Evolutionary conservation across 2,329 filamentous ascomycete genomes (phyloP).

Genomic region (Zalaria obscura): DNA sequence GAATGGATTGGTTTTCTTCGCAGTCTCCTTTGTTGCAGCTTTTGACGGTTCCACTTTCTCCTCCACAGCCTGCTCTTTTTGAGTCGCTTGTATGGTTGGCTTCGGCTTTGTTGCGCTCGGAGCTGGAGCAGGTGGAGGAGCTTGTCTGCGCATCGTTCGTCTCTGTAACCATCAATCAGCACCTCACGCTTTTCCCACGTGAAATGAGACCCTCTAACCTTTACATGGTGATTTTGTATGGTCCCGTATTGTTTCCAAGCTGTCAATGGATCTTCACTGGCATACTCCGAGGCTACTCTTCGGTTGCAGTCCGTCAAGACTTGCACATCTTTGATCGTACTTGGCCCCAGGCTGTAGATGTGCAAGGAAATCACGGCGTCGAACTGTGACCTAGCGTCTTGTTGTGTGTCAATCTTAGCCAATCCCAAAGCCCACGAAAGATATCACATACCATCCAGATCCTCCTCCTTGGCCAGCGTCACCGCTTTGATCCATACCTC

Average conservation of each 20-base stretch:
- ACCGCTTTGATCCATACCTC: slow-evolving; percentile 33
- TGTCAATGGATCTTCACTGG: slow-evolving; percentile 44
- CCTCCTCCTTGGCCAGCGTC: slow-evolving; percentile 56
- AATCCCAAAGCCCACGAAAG: neutral
- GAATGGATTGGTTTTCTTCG: slow-evolving; percentile 16
- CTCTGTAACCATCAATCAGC: slow-evolving; percentile 20
- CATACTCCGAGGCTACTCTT: slow-evolving; percentile 43
- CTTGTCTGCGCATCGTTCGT: slow-evolving; percentile 24
- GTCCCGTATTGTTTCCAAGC: slow-evolving; percentile 52
- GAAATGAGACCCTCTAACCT: slow-evolving; percentile 20
- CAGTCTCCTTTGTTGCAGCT: slow-evolving; percentile 21
- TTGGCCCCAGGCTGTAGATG: slow-evolving; percentile 70
- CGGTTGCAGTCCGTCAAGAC: slow-evolving; percentile 55
- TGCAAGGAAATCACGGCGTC: slow-evolving; percentile 66
- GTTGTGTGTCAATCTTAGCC: neutral
- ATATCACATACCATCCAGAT: slow-evolving; percentile 45
- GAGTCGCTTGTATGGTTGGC: slow-evolving; percentile 10
- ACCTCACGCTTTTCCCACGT: neutral
- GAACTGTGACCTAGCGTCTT: slow-evolving; percentile 48
- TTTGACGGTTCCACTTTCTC: slow-evolving; percentile 9
- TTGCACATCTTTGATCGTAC: slow-evolving; percentile 52
- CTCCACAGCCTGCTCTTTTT: slow-evolving; percentile 7
- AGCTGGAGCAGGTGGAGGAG: slow-evolving; percentile 20
- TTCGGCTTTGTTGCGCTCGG: slow-evolving; percentile 9
- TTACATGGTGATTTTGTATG: slow-evolving; percentile 59